Base-by-base conservation (phyloP, 1,139 yeast genomes). In the Zhuliangozyma parablackwelliae region DNA sequence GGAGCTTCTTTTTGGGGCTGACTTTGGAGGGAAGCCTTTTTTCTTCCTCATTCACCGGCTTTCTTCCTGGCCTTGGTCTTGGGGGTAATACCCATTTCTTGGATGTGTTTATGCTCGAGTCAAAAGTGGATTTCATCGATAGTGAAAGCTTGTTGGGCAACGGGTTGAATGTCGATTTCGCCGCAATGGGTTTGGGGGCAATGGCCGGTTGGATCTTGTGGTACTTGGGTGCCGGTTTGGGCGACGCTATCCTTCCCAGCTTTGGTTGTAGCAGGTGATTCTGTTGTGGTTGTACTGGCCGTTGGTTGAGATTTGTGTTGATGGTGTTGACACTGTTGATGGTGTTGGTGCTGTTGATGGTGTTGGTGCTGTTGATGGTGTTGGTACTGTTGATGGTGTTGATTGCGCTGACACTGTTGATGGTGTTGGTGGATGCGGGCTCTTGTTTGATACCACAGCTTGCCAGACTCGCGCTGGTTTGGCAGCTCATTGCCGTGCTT, bases 51-150 rank as follows among this genome's bases (percentile, higher is more conserved):
- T 32, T 38, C 3, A 50, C 55, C 6, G 78, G 77, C 47, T 72
- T 72, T 35, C 82, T 60, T 10, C 82, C 82, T 0, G 82, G 81
- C 37, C 82, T 65, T 2, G 84, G 83, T 37, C 84, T 58, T 2
- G 84, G 84, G 2, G 84, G 85, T 30, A 79, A 56, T 2, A 79
- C 80, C 85, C 85, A 79, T 45, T 72, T 69, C 43, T 74, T 75
- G 28, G 78, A 71, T 3, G 82, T 75, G 46, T 72, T 72, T 21
- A 45, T 46, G 69, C 65, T 59, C 29, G 38, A 29, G 25, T 37
- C 34, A n/a, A 39, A 32, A 36, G 30, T 35, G 24, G 24, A 33
- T 21, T 38, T 42, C 41, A 44, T 41, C 43, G 40, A 40, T 16
- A 44, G 32, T 39, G 33, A 39, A 27, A 44, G 31, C 34, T 45